Conservation (phyloP, 2,329 filamentous ascomycete genomes). For the Penicillium fuscoglaucum region DNA sequence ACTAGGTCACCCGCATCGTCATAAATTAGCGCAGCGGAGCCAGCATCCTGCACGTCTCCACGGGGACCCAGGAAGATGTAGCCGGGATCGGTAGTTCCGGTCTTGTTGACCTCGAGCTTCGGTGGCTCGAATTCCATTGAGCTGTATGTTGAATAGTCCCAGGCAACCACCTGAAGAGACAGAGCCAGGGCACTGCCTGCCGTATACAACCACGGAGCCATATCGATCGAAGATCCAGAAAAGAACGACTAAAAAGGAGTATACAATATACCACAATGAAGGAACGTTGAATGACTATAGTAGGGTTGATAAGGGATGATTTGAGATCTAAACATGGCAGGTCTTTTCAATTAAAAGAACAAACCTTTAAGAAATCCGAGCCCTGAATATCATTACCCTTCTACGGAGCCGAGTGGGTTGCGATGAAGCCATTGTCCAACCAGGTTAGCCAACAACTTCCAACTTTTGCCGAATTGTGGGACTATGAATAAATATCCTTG, state of each 20-base stretch:
- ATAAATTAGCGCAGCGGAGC: too few relatives aligned
- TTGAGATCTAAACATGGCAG: not conserved
- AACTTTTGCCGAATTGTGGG: not conserved
- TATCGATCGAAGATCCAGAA: not conserved
- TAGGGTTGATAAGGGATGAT: conserved; percentile 4
- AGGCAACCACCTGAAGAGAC: too few relatives aligned
- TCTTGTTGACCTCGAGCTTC: too few relatives aligned
- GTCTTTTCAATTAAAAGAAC: conserved; percentile 1
- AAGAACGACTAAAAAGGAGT: not conserved
- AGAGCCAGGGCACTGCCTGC: too few relatives aligned
- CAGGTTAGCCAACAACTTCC: not conserved
- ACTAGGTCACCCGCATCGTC: too few relatives aligned
- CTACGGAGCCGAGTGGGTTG: not conserved
- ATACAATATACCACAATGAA: not conserved
- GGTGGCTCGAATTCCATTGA: too few relatives aligned
- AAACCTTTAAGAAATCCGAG: not conserved
- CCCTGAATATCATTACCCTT: conserved; percentile 19
- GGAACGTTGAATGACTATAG: conserved; percentile 11
- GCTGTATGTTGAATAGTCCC: too few relatives aligned
- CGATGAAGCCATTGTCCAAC: conserved; percentile 8
- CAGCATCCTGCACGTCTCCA: too few relatives aligned
- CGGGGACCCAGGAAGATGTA: too few relatives aligned
- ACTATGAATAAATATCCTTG: conserved; percentile 3
- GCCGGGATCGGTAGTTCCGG: too few relatives aligned
- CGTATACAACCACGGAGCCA: conserved; percentile 16